Percentiles rank a stretch among this genome's conserved stretches.
phyloP scores from a whole-genome alignment of 192 early-diverging fungal genomes.

The Entophlyctis luteolus region DNA sequence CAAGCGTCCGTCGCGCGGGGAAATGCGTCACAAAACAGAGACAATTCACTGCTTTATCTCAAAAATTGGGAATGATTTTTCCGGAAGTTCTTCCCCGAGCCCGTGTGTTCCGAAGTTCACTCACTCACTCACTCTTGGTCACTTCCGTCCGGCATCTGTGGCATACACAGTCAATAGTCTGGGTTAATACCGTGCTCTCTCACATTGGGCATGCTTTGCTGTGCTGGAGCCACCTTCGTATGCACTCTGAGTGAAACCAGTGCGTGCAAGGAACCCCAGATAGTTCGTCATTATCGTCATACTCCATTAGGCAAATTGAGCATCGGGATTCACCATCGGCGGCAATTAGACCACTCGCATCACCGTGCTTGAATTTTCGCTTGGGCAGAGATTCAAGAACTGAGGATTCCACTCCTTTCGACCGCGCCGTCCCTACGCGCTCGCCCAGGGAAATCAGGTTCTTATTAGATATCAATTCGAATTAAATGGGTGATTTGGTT shows the following conservation, averaged over 20 bases:
- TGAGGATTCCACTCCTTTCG: not conserved
- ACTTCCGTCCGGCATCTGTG: not conserved
- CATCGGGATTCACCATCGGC: not conserved
- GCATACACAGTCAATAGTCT: too few species aligned
- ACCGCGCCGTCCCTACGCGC: constrained; percentile 9
- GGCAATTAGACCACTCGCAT: not conserved
- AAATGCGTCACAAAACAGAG: not conserved
- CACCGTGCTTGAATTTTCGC: not conserved
- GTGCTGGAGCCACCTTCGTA: not conserved
- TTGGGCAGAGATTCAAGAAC: constrained; percentile 6
- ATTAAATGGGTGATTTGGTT: not conserved
- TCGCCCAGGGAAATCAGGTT: constrained; percentile 1
- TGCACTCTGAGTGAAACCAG: constrained; percentile 13
- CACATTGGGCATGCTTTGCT: constrained; percentile 14
- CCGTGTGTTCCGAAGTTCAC: too few species aligned
- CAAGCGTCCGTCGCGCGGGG: not conserved
- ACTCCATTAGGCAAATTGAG: constrained; percentile 14
- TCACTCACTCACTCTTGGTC: too few species aligned
- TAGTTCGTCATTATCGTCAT: constrained; percentile 8
- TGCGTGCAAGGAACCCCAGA: constrained; percentile 12
- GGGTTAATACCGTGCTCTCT: too few species aligned
- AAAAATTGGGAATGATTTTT: too few species aligned
- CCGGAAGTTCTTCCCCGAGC: too few species aligned
- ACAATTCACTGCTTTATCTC: too few species aligned
- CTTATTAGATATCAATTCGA: not conserved